Evolutionary conservation across 169 alveolate genomes (phyloP).

Genomic region (Theileria equi): DNA sequence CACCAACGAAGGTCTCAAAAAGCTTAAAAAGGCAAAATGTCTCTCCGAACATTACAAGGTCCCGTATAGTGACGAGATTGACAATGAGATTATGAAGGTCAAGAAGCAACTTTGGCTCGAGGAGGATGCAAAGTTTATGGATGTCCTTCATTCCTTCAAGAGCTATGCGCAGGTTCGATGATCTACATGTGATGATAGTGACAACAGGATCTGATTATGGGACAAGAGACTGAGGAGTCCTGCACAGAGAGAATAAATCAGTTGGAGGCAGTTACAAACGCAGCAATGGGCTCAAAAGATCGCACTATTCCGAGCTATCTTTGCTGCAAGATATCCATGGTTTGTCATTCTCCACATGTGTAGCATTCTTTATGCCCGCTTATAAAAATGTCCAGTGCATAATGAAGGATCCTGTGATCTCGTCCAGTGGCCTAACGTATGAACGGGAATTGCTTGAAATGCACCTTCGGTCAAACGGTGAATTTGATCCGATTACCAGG

Average conservation of each 20-base stretch:
- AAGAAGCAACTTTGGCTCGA: conserved; percentile 64
- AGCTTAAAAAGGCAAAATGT: conserved; percentile 71
- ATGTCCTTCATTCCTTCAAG: conserved; percentile 30
- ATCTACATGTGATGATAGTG: not conserved
- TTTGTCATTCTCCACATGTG: too few relatives aligned
- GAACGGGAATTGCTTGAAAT: conserved; percentile 75
- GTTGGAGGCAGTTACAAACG: conserved; percentile 58
- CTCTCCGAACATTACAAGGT: conserved; percentile 71
- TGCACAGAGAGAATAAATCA: conserved; percentile 54
- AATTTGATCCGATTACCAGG: conserved; percentile 80
- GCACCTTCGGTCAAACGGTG: conserved; percentile 77
- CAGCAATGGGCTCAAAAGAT: conserved; percentile 52
- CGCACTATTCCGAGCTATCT: conserved; percentile 75
- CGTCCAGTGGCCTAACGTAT: conserved; percentile 84
- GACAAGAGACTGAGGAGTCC: conserved; percentile 58
- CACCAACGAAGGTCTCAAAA: conserved; percentile 73
- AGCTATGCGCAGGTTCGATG: conserved; percentile 15
- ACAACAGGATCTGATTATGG: conserved; percentile 32
- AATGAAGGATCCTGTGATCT: conserved; percentile 83
- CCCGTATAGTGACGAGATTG: conserved; percentile 69
- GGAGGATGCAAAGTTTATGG: conserved; percentile 63
- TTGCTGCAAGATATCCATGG: conserved; percentile 85
- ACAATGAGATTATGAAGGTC: conserved; percentile 70
- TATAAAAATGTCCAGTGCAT: conserved; percentile 74
- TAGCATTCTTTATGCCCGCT: too few relatives aligned